phyloP scores from a whole-genome alignment of 306 rosid species.

The Medicago ruthenica region DNA sequence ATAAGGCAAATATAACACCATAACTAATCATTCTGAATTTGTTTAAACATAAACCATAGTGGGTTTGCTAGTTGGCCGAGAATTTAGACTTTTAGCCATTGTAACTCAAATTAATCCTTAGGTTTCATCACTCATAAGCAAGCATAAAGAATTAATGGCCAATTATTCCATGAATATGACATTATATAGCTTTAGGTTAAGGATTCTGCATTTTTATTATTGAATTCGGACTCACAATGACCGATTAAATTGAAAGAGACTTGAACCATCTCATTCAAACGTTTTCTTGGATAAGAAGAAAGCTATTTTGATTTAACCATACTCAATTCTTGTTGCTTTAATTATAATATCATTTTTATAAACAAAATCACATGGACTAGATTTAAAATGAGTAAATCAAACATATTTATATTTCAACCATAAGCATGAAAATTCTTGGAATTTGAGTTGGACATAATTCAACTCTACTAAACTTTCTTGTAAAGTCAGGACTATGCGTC shows the following conservation, averaged over 20 bases:
- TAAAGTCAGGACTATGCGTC: no score
- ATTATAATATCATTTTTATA: background rate
- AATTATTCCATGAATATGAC: background rate
- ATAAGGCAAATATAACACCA: constrained; percentile 11
- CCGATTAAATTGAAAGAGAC: background rate
- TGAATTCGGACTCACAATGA: background rate
- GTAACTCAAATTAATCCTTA: background rate
- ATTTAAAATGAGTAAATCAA: background rate
- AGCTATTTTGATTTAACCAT: background rate
- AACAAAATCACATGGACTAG: background rate
- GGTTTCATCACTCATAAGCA: background rate
- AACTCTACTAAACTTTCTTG: no score
- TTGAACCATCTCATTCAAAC: background rate
- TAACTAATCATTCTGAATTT: constrained; percentile 40
- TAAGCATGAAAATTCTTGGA: no score
- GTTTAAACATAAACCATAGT: constrained; percentile 40
- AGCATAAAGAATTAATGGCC: background rate
- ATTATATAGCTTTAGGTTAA: background rate
- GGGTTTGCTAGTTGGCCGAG: constrained; percentile 54
- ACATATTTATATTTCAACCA: no score
- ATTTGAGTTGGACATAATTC: no score
- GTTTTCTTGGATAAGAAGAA: background rate
- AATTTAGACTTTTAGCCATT: constrained; percentile 54
- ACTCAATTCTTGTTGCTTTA: background rate
- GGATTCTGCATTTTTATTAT: background rate